Conservation (phyloP, 257 asterid species). For the Oldenlandia corymbosa region DNA sequence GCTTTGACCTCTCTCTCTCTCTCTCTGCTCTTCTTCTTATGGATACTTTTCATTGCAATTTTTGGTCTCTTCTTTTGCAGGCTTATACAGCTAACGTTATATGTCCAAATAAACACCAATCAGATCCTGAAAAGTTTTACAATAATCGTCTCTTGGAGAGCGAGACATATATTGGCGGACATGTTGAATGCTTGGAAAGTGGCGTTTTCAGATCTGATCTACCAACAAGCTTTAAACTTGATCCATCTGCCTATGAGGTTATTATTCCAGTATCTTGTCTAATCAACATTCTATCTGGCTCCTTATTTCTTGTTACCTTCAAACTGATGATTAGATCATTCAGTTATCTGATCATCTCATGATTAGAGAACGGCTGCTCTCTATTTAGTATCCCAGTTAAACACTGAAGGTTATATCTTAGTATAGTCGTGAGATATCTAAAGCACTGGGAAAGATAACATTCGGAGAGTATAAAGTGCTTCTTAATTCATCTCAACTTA, state of each 20-base stretch:
- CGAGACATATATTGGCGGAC: constrained; percentile 98
- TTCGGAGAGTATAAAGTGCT: background rate
- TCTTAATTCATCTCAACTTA: background rate
- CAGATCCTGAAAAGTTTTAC: constrained; percentile 95
- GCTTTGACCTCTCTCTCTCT: background rate
- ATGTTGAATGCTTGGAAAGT: constrained; percentile 98
- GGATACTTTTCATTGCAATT: constrained; percentile 15
- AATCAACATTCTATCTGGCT: background rate
- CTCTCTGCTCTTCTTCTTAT: constrained; percentile 10
- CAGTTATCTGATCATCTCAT: background rate
- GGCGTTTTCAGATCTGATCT: constrained; percentile 99
- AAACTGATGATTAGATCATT: background rate
- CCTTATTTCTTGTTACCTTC: background rate
- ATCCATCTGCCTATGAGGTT: constrained; percentile 85
- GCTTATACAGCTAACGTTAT: constrained; percentile 91
- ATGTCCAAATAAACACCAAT: constrained; percentile 97
- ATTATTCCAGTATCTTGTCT: constrained; percentile 12
- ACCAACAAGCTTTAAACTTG: constrained; percentile 90
- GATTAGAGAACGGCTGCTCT: background rate
- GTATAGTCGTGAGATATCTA: background rate
- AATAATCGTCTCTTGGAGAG: constrained; percentile 81
- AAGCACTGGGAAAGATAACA: background rate
- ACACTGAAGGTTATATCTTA: background rate
- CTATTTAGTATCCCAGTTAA: background rate
- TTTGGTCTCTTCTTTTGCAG: constrained; percentile 45